phyloP scores from a whole-genome alignment of 179 eudicot genomes.

The Silene vulgaris region DNA sequence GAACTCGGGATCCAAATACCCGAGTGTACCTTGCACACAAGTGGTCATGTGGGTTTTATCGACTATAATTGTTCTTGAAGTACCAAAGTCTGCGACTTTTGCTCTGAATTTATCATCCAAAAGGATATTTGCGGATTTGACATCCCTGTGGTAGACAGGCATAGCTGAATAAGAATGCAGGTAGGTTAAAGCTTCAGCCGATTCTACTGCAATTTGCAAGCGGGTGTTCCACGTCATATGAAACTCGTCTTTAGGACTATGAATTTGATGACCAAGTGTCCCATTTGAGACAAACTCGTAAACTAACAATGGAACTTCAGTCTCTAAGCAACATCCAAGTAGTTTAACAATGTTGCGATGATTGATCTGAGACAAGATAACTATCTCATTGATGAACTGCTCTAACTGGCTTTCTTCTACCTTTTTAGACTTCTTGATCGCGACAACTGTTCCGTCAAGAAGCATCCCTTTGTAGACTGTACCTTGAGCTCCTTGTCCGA shows the following conservation, averaged over 20 bases:
- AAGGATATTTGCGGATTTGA: constrained; percentile 19
- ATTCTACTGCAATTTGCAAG: constrained; percentile 20
- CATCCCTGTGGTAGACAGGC: constrained; percentile 21
- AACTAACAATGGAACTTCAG: constrained; percentile 26
- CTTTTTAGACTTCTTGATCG: constrained; percentile 23
- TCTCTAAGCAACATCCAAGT: constrained; percentile 24
- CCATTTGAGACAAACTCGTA: constrained; percentile 27
- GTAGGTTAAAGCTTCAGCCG: constrained; percentile 21
- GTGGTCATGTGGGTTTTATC: constrained; percentile 23
- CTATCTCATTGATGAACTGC: constrained; percentile 21
- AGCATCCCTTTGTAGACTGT: constrained; percentile 25
- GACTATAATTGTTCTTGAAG: constrained; percentile 10
- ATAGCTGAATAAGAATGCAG: constrained; percentile 22
- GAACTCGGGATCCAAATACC: constrained; percentile 21
- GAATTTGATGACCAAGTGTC: constrained; percentile 26
- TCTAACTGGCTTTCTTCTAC: constrained; percentile 22
- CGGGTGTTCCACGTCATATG: constrained; percentile 18
- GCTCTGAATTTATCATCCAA: constrained; percentile 20
- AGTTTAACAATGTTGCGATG: constrained; percentile 21
- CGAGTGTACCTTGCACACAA: constrained; percentile 21
- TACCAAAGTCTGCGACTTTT: constrained; percentile 22
- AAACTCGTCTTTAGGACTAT: constrained; percentile 19
- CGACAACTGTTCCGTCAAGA: constrained; percentile 20
- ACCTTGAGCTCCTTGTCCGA: constrained; percentile 25
- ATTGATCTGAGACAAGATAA: constrained; percentile 21